Conservation (phyloP, 768 basidiomycete species). For the Crepidotus variabilis region DNA sequence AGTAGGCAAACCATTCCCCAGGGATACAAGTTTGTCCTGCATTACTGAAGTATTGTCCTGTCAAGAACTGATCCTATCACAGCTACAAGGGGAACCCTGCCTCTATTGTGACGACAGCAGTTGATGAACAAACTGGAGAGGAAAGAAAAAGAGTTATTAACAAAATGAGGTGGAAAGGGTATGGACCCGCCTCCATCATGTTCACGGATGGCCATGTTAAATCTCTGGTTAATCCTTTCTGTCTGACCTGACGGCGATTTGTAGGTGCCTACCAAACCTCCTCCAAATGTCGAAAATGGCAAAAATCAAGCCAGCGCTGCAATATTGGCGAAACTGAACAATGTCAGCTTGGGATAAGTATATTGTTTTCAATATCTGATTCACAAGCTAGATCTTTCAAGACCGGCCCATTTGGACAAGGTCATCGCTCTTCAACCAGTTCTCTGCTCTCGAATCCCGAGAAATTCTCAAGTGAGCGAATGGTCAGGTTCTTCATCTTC, state of each 20-base stretch:
- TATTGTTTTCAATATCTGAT: not conserved
- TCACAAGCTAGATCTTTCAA: conserved; percentile 52
- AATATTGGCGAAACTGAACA: conserved; percentile 51
- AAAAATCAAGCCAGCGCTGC: conserved; percentile 49
- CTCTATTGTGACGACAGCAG: conserved; percentile 61
- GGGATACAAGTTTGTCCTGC: conserved; percentile 73
- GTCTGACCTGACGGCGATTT: too few relatives aligned
- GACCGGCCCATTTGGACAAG: conserved; percentile 88
- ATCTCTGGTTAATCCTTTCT: not conserved
- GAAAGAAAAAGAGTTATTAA: conserved; percentile 85
- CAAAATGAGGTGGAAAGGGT: conserved; percentile 81
- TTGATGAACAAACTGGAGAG: conserved; percentile 75
- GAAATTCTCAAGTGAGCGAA: conserved; percentile 69
- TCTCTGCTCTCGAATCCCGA: conserved; percentile 60
- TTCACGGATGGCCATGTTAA: conserved; percentile 57
- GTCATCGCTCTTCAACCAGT: conserved; percentile 80
- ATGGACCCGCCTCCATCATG: conserved; percentile 67
- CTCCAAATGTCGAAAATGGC: conserved; percentile 57
- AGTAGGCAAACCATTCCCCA: conserved; percentile 77
- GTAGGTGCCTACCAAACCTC: conserved; percentile 66
- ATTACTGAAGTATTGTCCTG: not conserved
- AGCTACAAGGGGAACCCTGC: conserved; percentile 80
- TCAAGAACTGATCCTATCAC: not conserved
- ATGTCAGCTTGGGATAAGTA: conserved; percentile 31
- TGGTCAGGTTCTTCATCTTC: not conserved